Evolutionary conservation across 805 yeast genomes (phyloP), one percentile per base, ranked within the genome.

Genomic region (Kluyveromyces starmeri): DNA sequence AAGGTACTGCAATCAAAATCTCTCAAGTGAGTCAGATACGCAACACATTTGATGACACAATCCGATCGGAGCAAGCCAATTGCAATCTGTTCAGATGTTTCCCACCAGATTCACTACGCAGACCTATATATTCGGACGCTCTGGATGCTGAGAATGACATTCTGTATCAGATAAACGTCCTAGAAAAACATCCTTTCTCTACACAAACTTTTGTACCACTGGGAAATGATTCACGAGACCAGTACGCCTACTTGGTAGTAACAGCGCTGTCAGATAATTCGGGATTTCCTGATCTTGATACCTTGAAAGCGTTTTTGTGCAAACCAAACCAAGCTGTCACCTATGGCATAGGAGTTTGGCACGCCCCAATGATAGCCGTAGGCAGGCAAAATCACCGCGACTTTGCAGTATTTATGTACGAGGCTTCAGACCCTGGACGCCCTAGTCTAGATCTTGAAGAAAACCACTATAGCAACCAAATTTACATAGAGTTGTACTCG

Each of bases 321-420:
- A 68, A 61, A 36, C 95, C 95, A 0, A 78, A 83, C 53, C 95
- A 86, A 51, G 83, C 95, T 0, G 85, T 88, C 4, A 88, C 96
- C 0, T 86, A 86, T 54, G 94, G 86, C 0, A 73, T 70, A 6
- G 70, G 67, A 31, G 34, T 79, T 4, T 88, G 97, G 97, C 97
- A 88, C 54, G 95, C 96, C 0, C 96, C 97, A 3, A 88, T 88
- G 97, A 79, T 89, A 15, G 89, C 84, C 2, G 55, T 85, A 7
- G 79, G 77, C 21, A 74, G 71, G 12, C 38, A 32, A 16, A 44
- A 43, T 17, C 61, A 63, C 4, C 60, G 78, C 10, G 95, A 89
- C 50, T 89, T 88, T 60, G 88, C 84, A 2, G 96, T 89, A n/a
- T 61, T 86, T 35, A 78, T 84, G 20, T 81, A 81, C 51, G 96